Percentiles rank a stretch among this genome's conserved stretches.
Evolutionary conservation across 305 asterid species (phyloP).

Genomic region (Lippia alba): DNA sequence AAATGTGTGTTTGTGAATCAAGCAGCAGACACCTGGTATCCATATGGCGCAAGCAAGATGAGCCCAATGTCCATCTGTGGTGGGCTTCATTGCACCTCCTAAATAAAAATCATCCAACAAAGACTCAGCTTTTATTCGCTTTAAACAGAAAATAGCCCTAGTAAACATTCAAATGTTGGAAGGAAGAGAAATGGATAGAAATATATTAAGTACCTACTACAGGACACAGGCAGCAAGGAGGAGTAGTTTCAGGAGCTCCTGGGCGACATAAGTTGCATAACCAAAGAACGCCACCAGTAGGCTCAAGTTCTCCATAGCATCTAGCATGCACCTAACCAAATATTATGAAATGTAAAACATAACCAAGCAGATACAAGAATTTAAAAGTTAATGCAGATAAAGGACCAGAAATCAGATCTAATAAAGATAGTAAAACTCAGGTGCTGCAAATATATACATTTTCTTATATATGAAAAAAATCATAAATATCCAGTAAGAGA

Average conservation of each 20-base stretch:
- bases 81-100: constrained; percentile 99
- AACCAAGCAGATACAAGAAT: constrained; percentile 3
- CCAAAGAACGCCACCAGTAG: constrained; percentile 92
- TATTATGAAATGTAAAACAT: constrained; percentile 18
- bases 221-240: constrained; percentile 95
- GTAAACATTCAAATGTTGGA: constrained; percentile 21
- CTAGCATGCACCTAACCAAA: constrained; percentile 93
- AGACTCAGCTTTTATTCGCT: constrained; percentile 25
- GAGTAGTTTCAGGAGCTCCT: constrained; percentile 88
- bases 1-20: constrained; percentile 20
- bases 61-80: constrained; percentile 99
- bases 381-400: neutral
- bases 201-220: constrained; percentile 64
- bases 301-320: constrained; percentile 95
- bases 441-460: neutral
- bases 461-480: neutral
- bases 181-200: constrained; percentile 22
- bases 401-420: neutral
- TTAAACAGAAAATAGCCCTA: constrained; percentile 31
- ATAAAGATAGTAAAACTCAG: neutral
- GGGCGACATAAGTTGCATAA: constrained; percentile 98
- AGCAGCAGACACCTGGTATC: constrained; percentile 83
- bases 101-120: constrained; percentile 41
- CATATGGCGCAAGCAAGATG: constrained; percentile 99
- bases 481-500: constrained; percentile 31